phyloP scores from a whole-genome alignment of 1,284 basidiomycete species.

The Pisolithus thermaeus region DNA sequence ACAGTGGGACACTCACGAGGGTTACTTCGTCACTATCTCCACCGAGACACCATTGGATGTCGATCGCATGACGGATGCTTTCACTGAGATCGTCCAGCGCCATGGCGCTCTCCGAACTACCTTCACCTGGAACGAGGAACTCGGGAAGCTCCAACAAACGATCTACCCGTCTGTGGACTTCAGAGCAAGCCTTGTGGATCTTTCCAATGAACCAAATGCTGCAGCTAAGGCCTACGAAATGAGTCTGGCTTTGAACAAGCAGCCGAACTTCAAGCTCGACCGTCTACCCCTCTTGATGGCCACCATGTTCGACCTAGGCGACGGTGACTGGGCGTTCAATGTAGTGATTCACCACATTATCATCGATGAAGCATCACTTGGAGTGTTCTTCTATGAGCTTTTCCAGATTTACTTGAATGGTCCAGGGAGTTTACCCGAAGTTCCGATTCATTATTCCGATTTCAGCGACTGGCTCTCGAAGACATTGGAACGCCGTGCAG shows the following conservation, averaged over 20 bases:
- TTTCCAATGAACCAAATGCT: conserved; percentile 8
- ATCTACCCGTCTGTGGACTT: conserved; percentile 12
- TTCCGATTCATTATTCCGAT: conserved; percentile 11
- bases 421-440: conserved; percentile 10
- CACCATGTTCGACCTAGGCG: conserved; percentile 12
- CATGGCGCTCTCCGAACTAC: conserved; percentile 12
- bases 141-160: conserved; percentile 11
- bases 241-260: conserved; percentile 9
- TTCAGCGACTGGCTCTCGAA: conserved; percentile 12
- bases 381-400: conserved; percentile 13
- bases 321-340: conserved; percentile 11
- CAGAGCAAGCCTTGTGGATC: conserved; percentile 9
- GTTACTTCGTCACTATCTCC: conserved; percentile 11
- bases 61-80: conserved; percentile 11
- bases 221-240: conserved; percentile 10
- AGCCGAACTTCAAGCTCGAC: conserved; percentile 12
- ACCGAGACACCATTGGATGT: conserved; percentile 9
- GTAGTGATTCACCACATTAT: conserved; percentile 13
- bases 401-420: conserved; percentile 10
- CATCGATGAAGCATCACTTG: conserved; percentile 13
- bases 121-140: conserved; percentile 11
- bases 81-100: conserved; percentile 11
- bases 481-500: conserved; percentile 10
- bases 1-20: conserved; percentile 13
- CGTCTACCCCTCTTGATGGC: conserved; percentile 10